Evolutionary conservation across 495 filamentous ascomycete genomes (phyloP).

Genomic region (Aspergillus cavernicola): DNA sequence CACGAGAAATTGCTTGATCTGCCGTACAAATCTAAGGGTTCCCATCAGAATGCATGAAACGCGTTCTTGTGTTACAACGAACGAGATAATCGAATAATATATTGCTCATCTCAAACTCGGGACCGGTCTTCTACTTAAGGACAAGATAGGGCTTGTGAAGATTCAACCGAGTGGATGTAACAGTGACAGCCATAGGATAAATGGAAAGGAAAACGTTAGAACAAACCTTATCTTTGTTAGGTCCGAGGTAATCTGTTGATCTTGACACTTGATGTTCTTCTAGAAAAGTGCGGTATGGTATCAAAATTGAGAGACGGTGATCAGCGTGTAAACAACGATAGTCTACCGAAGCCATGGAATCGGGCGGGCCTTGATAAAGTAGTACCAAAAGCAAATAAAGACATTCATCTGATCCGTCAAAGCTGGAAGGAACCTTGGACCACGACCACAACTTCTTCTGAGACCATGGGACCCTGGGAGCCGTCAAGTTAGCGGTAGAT

Average conservation of each 20-base stretch:
- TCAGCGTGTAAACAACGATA: not conserved
- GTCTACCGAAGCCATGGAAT: not conserved
- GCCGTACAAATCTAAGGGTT: not conserved
- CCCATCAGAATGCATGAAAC: not conserved
- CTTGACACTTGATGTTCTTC: not conserved
- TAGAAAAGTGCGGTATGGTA: not conserved
- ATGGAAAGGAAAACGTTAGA: not conserved
- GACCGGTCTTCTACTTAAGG: not conserved
- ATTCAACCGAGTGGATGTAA: not conserved
- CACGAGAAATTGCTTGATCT: not conserved
- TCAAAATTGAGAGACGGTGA: not conserved
- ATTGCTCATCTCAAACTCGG: not conserved
- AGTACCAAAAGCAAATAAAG: conserved; percentile 2
- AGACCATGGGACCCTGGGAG: not conserved
- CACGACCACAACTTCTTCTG: not conserved
- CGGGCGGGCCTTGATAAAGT: not conserved
- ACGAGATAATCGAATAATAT: not conserved
- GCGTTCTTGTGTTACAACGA: not conserved
- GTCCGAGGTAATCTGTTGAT: not conserved
- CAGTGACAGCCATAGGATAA: not conserved
- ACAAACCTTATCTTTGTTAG: not conserved
- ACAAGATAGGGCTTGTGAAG: not conserved
- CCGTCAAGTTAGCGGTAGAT: not conserved
- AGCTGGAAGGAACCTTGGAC: not conserved
- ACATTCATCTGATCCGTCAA: not conserved